Base-by-base conservation (phyloP, 495 filamentous ascomycete genomes). In the Delitschia confertaspora region DNA sequence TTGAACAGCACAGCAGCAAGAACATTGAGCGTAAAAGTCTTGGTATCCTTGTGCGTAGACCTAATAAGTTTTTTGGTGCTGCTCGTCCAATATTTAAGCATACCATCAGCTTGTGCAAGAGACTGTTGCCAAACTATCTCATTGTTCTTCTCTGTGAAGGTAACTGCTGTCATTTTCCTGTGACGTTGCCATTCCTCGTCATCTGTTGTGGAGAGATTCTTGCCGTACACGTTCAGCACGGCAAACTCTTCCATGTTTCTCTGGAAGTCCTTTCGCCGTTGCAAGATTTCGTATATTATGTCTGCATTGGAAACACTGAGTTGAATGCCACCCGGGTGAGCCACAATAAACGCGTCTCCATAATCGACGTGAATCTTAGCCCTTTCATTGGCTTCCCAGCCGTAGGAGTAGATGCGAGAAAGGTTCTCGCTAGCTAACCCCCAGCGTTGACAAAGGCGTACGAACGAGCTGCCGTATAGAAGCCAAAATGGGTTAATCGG, bases 71-170 rank as follows among this genome's bases (percentile, higher is more conserved):
- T 10, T 13, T 30, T 33, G 0, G 35, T 38, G 14, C 59, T 44
- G 8, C 55, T 31, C 13, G 53, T 33, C 70, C 68, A 72, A 48
- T 55, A 51, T 5, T 55, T 30, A n/a, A 60, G 42, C 60, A 69
- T 65, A 4, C 50, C 56, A 0, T 32, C 26, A 1, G 49, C 50
- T 41, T 66, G 60, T 1, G 34, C 31, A 14, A 67, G 42, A 0
- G 52, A 47, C 30, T 70, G 61, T 3, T 52, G 20, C 69, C 69
- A 76, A 0, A 74, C 70, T 1, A 70, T 38, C 7, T 44, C 42
- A 35, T 67, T 71, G 48, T 65, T 71, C 36, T 63, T 65, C 45
- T 76, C 70, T 29, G 66, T 70, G 57, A 75, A 73, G 7, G 61
- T 60, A 0, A 50, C 40, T 3, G 60, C 55, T 0, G 65, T 60